Evolutionary conservation across 805 yeast species (phyloP).

Genomic region (Blastobotrys terrestris): DNA sequence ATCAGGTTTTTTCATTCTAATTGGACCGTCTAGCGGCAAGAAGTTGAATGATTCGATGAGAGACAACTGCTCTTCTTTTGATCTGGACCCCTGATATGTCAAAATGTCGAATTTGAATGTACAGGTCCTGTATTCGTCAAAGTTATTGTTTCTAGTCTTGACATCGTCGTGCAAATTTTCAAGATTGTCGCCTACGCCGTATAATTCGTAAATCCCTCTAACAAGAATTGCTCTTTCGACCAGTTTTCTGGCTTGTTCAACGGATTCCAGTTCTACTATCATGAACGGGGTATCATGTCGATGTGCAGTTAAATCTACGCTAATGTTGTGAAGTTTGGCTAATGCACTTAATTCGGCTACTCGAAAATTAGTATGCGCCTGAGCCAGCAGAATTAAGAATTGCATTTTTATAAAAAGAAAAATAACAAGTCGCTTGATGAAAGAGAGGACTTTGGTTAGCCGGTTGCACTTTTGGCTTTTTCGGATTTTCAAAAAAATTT

Average conservation of each 20-base stretch:
- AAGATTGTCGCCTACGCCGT: slow-evolving; percentile 62
- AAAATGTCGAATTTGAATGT: slow-evolving; percentile 79
- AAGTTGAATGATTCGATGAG: slow-evolving; percentile 69
- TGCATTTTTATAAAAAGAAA: no score
- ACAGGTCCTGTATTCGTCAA: slow-evolving; percentile 33
- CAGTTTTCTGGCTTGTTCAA: slow-evolving; percentile 58
- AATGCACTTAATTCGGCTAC: slow-evolving; percentile 77
- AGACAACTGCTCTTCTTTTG: slow-evolving; percentile 44
- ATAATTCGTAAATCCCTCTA: slow-evolving; percentile 73
- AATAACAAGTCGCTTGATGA: not conserved
- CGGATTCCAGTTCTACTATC: slow-evolving; percentile 57
- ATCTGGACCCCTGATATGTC: slow-evolving; percentile 66
- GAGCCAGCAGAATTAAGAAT: slow-evolving; percentile 80
- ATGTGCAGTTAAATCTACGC: slow-evolving; percentile 55
- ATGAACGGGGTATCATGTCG: slow-evolving; percentile 60
- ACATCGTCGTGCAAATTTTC: slow-evolving; percentile 54
- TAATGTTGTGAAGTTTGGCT: slow-evolving; percentile 56
- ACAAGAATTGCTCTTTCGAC: slow-evolving; percentile 63
- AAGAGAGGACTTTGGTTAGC: no score
- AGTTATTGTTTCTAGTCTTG: slow-evolving; percentile 27
- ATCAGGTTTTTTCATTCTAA: slow-evolving; percentile 72
- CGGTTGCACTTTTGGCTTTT: no score
- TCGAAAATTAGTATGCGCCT: slow-evolving; percentile 72
- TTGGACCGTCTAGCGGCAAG: slow-evolving; percentile 68
- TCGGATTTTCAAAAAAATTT: no score